Evolutionary conservation across 2,329 filamentous ascomycete genomes (phyloP), one percentile per base, ranked within the genome.

Genomic region (Colletotrichum orchidophilum): DNA sequence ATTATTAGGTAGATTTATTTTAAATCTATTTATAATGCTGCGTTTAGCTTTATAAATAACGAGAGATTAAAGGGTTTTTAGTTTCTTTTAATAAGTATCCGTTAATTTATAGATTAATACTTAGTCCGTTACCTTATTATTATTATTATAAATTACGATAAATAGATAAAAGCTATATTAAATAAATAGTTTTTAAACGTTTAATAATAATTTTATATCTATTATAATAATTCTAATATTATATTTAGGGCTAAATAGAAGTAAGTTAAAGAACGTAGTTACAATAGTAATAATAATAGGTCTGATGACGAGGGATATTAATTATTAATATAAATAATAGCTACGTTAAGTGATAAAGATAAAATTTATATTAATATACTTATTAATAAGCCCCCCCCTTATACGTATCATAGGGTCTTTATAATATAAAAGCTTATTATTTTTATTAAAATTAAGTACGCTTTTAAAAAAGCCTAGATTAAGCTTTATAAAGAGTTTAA

Each of bases 1-100:
- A n/a, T n/a, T n/a, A n/a, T n/a, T n/a, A n/a, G n/a, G n/a, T n/a
- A n/a, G n/a, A n/a, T n/a, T n/a, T n/a, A n/a, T n/a, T n/a, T n/a
- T n/a, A n/a, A n/a, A n/a, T n/a, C n/a, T n/a, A n/a, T n/a, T n/a
- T n/a, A n/a, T n/a, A n/a, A 67, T 18, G 35, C 46, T 2, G 31
- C 31, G 5, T 62, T 61, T 24, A 31, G 57, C 13, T n/a, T 67
- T 18, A 67, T 67, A n/a, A 58, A 67, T 35, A 67, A 67, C 39
- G 49, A 67, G 18, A 50, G 46, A 46, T 24, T 49, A 5, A 49
- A 67, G 31, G 53, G 57, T 6, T 67, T 67, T 29, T 31, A 62
- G 18, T 62, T 62, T 49, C 57, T 61, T 39, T 21, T 50, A 12
- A 33, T 58, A n/a, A 18, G 42, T 33, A 54, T 66, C n/a, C 29